These are phyloP conservation scores for Trichoderma erinaceum DNA, from an alignment of 495 filamentous ascomycete genomes.

Conservation along the genomic window DNA sequence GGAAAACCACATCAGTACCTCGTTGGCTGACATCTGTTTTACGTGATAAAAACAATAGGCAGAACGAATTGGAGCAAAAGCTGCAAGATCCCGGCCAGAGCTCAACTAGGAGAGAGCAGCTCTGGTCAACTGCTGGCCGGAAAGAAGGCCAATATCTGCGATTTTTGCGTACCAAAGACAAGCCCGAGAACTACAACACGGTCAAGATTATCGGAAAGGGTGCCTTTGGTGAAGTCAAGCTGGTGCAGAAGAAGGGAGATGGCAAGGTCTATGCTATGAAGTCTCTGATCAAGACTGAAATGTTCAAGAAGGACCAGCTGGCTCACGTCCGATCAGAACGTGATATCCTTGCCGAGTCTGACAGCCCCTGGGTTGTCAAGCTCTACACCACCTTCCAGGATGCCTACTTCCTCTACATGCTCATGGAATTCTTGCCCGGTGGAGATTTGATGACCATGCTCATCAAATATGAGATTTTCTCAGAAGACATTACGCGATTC, in stretches of 20 bases:
- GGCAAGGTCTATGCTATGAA: constrained; percentile 98
- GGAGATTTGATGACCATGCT: constrained; percentile 99
- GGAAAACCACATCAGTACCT: background rate
- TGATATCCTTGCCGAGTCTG: constrained; percentile 95
- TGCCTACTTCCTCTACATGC: constrained; percentile 88
- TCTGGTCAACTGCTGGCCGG: constrained; percentile 68
- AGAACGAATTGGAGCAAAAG: constrained; percentile 81
- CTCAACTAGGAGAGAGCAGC: constrained; percentile 66
- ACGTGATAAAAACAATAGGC: constrained; percentile 46
- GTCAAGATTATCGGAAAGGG: constrained; percentile 98
- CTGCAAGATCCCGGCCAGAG: constrained; percentile 67
- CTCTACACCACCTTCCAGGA: constrained; percentile 97
- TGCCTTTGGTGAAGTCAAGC: constrained; percentile 95
- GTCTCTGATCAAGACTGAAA: constrained; percentile 95
- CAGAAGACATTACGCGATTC: constrained; percentile 95
- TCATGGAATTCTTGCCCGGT: constrained; percentile 98
- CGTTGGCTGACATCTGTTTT: background rate
- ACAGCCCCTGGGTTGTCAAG: constrained; percentile 98
- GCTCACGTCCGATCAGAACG: constrained; percentile 98
- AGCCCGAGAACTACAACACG: constrained; percentile 86
- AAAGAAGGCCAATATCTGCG: constrained; percentile 88
- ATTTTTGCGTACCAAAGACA: constrained; percentile 87
- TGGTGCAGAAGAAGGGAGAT: constrained; percentile 93
- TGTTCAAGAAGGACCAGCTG: constrained; percentile 99
- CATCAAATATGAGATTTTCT: constrained; percentile 99